Evolutionary conservation across 2,329 filamentous ascomycete genomes (phyloP).

Genomic region (Myriosclerotinia curreyana): DNA sequence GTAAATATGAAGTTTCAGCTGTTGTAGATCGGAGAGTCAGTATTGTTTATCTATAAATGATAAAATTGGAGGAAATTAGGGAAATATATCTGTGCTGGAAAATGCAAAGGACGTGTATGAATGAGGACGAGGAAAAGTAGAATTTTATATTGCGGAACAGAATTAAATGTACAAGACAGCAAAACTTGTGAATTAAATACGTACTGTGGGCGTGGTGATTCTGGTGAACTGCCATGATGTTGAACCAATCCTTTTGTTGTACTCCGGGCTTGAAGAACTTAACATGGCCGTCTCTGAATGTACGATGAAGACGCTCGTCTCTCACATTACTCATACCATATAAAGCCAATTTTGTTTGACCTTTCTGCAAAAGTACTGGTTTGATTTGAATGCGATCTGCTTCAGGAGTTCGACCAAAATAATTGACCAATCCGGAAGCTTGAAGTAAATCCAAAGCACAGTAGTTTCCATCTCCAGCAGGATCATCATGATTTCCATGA

Average conservation of each 20-base stretch:
- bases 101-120: too few species aligned
- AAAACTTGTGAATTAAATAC: too few species aligned
- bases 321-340: constrained; percentile 96
- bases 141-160: too few species aligned
- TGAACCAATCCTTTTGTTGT: constrained; percentile 90
- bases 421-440: constrained; percentile 88
- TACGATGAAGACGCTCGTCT: constrained; percentile 90
- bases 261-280: constrained; percentile 84
- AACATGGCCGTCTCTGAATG: constrained; percentile 88
- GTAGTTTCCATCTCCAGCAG: constrained; percentile 89
- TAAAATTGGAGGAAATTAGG: too few species aligned
- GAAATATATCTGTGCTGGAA: too few species aligned
- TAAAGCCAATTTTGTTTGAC: constrained; percentile 83
- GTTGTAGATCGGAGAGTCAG: too few species aligned
- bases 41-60: too few species aligned
- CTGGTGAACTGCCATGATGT: constrained; percentile 90
- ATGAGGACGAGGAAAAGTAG: too few species aligned
- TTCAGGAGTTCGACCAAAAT: constrained; percentile 88
- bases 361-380: constrained; percentile 90
- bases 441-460: constrained; percentile 90
- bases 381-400: constrained; percentile 92
- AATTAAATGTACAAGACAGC: too few species aligned
- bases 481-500: constrained; percentile 97
- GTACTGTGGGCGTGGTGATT: constrained; percentile 82
- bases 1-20: constrained; percentile 83